Conservation (phyloP, 345 rosid genomes). For the Turnera subulata region DNA sequence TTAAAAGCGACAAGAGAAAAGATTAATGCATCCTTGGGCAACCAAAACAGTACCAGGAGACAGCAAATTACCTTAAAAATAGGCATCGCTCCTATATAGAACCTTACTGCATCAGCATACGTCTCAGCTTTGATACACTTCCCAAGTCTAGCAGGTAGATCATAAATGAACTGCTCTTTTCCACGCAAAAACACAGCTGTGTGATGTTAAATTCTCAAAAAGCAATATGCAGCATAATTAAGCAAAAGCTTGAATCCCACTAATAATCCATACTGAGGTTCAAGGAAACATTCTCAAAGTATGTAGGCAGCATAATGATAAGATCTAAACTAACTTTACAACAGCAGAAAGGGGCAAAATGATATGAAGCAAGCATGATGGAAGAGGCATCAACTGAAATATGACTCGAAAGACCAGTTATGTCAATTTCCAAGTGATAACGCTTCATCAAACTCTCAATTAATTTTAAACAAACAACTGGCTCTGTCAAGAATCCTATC, state of each 20-base stretch:
- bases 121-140: slow-evolving; percentile 89
- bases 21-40: not conserved
- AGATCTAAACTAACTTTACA: not conserved
- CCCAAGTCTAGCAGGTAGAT: slow-evolving; percentile 93
- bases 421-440: not conserved
- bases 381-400: no score
- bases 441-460: not conserved
- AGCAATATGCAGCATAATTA: slow-evolving; percentile 3
- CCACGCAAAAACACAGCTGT: slow-evolving; percentile 37
- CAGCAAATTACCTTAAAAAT: slow-evolving; percentile 66
- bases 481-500: no score
- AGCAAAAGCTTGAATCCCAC: slow-evolving; percentile 1
- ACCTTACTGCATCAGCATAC: slow-evolving; percentile 95
- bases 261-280: not conserved
- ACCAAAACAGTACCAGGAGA: not conserved
- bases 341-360: not conserved
- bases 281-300: not conserved
- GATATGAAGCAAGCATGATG: no score
- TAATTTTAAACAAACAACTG: not conserved
- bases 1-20: slow-evolving; percentile 1
- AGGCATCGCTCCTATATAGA: slow-evolving; percentile 96
- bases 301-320: not conserved
- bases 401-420: no score
- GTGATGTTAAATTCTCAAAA: slow-evolving; percentile 30
- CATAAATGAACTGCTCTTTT: slow-evolving; percentile 96